Conservation (phyloP, 2,329 filamentous ascomycete genomes). For the Apiospora arundinis region DNA sequence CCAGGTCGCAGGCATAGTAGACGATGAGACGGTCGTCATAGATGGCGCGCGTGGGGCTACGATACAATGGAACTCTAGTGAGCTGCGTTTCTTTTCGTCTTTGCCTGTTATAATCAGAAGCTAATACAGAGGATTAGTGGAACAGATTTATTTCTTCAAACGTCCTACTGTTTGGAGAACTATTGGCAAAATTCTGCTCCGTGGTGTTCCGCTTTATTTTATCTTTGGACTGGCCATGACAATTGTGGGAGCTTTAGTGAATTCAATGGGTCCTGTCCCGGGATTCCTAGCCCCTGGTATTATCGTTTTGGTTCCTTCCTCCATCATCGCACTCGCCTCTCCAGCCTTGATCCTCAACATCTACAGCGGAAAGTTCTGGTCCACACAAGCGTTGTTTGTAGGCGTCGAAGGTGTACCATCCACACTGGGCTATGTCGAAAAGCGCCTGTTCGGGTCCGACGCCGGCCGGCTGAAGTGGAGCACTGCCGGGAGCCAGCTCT, state of each 20-base stretch:
- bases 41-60: conserved; percentile 41
- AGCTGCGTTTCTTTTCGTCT: not conserved
- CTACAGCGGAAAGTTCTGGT: conserved; percentile 29
- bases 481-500: conserved; percentile 4
- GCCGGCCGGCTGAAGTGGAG: conserved; percentile 10
- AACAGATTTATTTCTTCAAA: conserved; percentile 27
- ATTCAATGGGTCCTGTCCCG: not conserved
- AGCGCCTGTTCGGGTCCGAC: not conserved
- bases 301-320: not conserved
- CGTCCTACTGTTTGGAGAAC: conserved; percentile 18
- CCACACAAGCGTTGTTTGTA: conserved; percentile 26
- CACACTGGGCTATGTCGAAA: not conserved
- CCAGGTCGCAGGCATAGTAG: conserved; percentile 47
- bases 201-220: conserved; percentile 23
- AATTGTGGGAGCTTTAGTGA: not conserved
- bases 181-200: conserved; percentile 24
- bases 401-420: conserved; percentile 26
- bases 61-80: conserved; percentile 47
- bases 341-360: conserved; percentile 24
- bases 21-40: conserved; percentile 50
- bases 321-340: not conserved
- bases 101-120: not conserved
- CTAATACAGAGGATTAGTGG: not conserved
- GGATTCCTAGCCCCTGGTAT: not conserved
- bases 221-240: conserved; percentile 19